Percentiles rank a stretch among this genome's conserved stretches.
Conservation (phyloP, 495 filamentous ascomycete genomes). For the Hyaloscypha bicolor region DNA sequence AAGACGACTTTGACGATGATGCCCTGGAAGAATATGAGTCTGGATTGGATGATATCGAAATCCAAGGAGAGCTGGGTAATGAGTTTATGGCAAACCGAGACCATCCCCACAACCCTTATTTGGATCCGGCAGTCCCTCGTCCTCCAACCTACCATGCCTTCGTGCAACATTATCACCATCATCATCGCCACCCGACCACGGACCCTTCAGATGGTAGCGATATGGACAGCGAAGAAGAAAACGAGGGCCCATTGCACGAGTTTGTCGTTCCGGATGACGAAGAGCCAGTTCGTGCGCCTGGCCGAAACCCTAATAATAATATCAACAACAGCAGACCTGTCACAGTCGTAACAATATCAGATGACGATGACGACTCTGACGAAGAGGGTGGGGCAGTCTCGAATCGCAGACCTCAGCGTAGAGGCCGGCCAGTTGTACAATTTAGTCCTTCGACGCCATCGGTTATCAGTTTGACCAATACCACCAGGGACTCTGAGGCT, state of each 20-base stretch:
- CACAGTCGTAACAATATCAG: constrained; percentile 21
- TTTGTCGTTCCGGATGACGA: constrained; percentile 29
- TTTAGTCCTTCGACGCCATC: constrained; percentile 9
- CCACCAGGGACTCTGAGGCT: constrained; percentile 25
- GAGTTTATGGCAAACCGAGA: constrained; percentile 6
- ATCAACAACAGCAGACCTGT: neutral
- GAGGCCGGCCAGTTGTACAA: neutral
- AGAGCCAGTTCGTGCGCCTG: constrained; percentile 11
- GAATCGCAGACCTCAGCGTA: constrained; percentile 21
- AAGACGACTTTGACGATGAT: constrained; percentile 10
- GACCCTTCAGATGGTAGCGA: constrained; percentile 21
- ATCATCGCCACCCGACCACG: constrained; percentile 15
- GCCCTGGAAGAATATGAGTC: constrained; percentile 27
- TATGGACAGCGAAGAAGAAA: constrained; percentile 16
- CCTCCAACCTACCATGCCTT: neutral
- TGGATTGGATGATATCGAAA: constrained; percentile 18
- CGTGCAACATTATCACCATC: constrained; percentile 22
- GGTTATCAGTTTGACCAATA: constrained; percentile 6
- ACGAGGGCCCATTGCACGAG: constrained; percentile 27
- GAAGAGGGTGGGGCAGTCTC: constrained; percentile 34
- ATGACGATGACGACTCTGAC: constrained; percentile 30
- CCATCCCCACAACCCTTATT: constrained; percentile 1
- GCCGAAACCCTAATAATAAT: neutral
- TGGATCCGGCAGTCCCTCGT: neutral
- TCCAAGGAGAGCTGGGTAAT: constrained; percentile 1